Percentiles rank a stretch among this genome's conserved stretches.
These are phyloP conservation scores for Cutaneotrichosporon daszewskae DNA, from an alignment of 1,284 basidiomycete genomes.

Conservation along the genomic window DNA sequence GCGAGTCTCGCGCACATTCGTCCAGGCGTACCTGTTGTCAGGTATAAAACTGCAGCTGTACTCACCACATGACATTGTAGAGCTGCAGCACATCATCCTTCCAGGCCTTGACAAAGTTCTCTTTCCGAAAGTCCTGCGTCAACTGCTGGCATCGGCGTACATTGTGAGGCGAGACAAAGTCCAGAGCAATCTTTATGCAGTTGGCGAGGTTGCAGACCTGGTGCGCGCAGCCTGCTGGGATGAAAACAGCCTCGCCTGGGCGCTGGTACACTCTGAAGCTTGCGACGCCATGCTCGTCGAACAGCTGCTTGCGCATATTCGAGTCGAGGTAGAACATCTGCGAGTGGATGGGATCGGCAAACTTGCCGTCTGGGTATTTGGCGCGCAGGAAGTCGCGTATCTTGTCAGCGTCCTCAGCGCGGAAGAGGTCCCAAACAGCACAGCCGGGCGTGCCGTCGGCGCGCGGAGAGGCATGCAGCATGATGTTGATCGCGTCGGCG, in stretches of 20 bases:
- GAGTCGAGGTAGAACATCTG: constrained; percentile 82
- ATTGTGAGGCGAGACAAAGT: constrained; percentile 90
- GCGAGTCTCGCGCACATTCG: constrained; percentile 32
- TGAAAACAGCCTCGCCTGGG: constrained; percentile 89
- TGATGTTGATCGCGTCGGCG: constrained; percentile 89
- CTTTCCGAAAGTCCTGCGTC: constrained; percentile 78
- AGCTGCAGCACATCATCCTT: constrained; percentile 91
- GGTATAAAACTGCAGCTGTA: neutral
- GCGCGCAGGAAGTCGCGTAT: constrained; percentile 66
- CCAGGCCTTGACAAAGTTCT: constrained; percentile 81
- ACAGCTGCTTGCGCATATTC: constrained; percentile 62
- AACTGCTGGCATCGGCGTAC: constrained; percentile 75
- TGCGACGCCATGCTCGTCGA: constrained; percentile 61
- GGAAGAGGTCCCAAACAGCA: constrained; percentile 89
- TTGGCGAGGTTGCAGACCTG: constrained; percentile 74
- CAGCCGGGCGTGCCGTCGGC: constrained; percentile 65
- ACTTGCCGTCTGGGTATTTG: constrained; percentile 21
- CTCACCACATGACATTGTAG: constrained; percentile 87
- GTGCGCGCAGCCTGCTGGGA: constrained; percentile 92
- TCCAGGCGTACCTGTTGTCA: constrained; percentile 39
- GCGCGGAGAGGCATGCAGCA: constrained; percentile 65
- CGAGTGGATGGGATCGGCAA: constrained; percentile 79
- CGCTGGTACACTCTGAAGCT: constrained; percentile 81
- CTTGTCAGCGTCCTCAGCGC: constrained; percentile 71
- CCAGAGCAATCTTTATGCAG: constrained; percentile 92